These are phyloP conservation scores for Phlyctochytrium bullatum DNA, from an alignment of 192 early-diverging fungal species.

Conservation along the genomic window DNA sequence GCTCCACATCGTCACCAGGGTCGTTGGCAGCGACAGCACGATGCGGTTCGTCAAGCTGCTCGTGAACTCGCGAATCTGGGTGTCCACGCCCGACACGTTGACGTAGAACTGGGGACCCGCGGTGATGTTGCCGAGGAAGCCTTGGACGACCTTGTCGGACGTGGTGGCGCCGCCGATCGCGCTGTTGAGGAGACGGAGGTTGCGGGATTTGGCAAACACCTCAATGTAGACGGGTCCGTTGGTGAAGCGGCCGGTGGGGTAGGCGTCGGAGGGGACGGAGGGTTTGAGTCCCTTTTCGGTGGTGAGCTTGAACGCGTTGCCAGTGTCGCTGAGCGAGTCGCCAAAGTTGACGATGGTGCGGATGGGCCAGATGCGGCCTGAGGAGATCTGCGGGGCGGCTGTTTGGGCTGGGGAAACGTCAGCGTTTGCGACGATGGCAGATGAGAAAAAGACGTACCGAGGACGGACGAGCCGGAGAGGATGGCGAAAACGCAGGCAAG, in stretches of 20 bases:
- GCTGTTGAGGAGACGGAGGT: background rate
- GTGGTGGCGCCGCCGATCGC: background rate
- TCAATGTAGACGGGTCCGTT: slow-evolving; percentile 41
- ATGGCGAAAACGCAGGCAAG: no score
- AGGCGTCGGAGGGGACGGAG: slow-evolving; percentile 22
- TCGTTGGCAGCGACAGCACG: no score
- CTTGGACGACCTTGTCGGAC: background rate
- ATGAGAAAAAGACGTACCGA: no score
- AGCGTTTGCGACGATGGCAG: no score
- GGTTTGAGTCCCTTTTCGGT: background rate
- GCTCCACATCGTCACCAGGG: background rate
- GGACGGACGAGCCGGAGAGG: no score
- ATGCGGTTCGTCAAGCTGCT: no score
- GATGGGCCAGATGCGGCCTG: no score
- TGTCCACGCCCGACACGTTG: background rate
- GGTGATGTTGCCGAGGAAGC: background rate
- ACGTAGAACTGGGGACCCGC: background rate
- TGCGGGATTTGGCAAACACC: slow-evolving; percentile 12
- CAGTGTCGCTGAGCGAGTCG: slow-evolving; percentile 53
- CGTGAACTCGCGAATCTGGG: background rate
- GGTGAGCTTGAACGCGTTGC: slow-evolving; percentile 28
- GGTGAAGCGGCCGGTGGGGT: slow-evolving; percentile 39
- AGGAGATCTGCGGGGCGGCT: no score
- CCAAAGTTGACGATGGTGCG: slow-evolving; percentile 52
- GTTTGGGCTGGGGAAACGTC: no score